Evolutionary conservation across 495 filamentous ascomycete genomes (phyloP).

Genomic region (Achaetomiella virescens): DNA sequence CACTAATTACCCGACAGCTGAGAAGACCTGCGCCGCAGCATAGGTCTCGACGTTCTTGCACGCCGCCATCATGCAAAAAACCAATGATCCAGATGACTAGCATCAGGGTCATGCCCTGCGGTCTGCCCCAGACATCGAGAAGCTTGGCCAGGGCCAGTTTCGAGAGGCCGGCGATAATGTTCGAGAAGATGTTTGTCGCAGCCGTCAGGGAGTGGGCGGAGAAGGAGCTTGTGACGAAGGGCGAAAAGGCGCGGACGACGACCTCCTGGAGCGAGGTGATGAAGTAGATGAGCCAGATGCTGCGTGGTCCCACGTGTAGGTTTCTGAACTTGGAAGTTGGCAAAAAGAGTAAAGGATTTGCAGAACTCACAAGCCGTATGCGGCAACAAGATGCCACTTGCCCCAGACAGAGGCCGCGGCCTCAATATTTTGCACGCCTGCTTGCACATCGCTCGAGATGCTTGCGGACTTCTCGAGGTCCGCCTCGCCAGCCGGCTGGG

Average conservation of each 20-base stretch:
- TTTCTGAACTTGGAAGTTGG: too few species aligned
- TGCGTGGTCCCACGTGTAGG: constrained; percentile 20
- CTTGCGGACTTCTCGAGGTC: neutral
- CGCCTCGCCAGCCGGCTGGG: too few species aligned
- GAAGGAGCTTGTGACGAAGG: constrained; percentile 46
- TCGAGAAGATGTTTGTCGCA: constrained; percentile 43
- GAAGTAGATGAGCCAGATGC: constrained; percentile 50
- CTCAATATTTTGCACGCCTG: constrained; percentile 14
- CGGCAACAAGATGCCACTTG: constrained; percentile 8
- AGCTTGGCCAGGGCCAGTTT: constrained; percentile 60
- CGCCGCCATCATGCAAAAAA: constrained; percentile 44
- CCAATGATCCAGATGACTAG: constrained; percentile 28
- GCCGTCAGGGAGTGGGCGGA: constrained; percentile 43
- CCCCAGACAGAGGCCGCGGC: constrained; percentile 13
- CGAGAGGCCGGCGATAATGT: constrained; percentile 55
- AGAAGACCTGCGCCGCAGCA: too few species aligned
- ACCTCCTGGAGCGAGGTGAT: constrained; percentile 43
- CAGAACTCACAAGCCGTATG: constrained; percentile 16
- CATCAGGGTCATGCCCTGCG: constrained; percentile 31
- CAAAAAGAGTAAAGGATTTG: too few species aligned
- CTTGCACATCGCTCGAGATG: constrained; percentile 1
- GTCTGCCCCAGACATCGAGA: constrained; percentile 59
- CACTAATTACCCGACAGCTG: too few species aligned
- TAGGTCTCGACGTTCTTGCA: constrained; percentile 42
- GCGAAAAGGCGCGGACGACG: constrained; percentile 33